These are phyloP conservation scores for Hypsizygus marmoreus DNA, from an alignment of 768 basidiomycete genomes.

Conservation along the genomic window DNA sequence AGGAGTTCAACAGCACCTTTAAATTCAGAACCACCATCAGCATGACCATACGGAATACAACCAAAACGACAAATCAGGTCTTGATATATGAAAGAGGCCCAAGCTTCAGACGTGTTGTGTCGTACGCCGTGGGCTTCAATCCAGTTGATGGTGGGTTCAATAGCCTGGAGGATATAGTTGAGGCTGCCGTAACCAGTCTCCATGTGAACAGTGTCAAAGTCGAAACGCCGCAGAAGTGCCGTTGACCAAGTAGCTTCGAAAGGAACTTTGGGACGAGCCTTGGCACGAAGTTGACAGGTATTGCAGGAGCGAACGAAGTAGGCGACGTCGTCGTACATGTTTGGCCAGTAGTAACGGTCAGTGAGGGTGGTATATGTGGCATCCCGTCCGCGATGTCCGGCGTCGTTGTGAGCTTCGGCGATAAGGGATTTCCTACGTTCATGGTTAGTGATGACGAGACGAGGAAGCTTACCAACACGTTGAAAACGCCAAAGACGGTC, in stretches of 20 bases:
- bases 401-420: constrained; percentile 24
- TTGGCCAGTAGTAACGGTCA: constrained; percentile 36
- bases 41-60: too few species aligned
- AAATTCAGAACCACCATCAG: constrained; percentile 32
- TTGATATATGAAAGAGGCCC: constrained; percentile 32
- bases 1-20: constrained; percentile 23
- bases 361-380: constrained; percentile 20
- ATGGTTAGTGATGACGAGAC: constrained; percentile 23
- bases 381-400: constrained; percentile 31
- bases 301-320: constrained; percentile 32
- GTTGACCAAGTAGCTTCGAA: constrained; percentile 20
- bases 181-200: constrained; percentile 17
- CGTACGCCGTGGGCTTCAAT: constrained; percentile 19
- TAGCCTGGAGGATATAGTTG: constrained; percentile 27
- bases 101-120: constrained; percentile 8
- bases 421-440: constrained; percentile 17
- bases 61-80: constrained; percentile 23
- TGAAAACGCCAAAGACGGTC: constrained; percentile 17
- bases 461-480: constrained; percentile 15
- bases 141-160: constrained; percentile 22
- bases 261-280: constrained; percentile 18
- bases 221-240: constrained; percentile 24
- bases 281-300: constrained; percentile 28
- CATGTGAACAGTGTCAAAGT: constrained; percentile 33
- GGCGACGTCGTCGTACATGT: too few species aligned